A percentile compares a stretch with the other conserved stretches of the same genome.
These are phyloP conservation scores for Bolboschoenoplectus hybrid DNA, from an alignment of 202 grass and related monocot species.

Conservation along the genomic window DNA sequence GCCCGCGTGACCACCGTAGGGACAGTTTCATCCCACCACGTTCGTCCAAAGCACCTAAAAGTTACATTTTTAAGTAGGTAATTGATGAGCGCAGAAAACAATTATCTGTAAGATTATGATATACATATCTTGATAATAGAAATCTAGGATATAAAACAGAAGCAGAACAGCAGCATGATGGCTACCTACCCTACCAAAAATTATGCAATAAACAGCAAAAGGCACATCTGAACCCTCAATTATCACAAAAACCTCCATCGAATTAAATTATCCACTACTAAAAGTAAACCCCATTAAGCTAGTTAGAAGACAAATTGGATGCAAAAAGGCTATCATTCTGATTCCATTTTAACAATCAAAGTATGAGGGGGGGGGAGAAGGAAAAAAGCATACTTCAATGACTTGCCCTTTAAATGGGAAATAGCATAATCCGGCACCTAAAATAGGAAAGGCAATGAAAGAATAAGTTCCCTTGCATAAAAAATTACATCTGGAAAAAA, in stretches of 20 bases:
- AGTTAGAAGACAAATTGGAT: background rate
- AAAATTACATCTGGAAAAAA: slow-evolving; percentile 16
- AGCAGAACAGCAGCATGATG: background rate
- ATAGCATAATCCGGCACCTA: slow-evolving; percentile 88
- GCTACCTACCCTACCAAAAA: background rate
- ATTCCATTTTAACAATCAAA: background rate
- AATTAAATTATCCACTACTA: background rate
- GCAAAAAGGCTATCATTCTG: background rate
- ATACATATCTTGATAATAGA: background rate
- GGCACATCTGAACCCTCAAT: background rate
- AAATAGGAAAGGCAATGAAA: background rate
- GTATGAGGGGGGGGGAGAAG: background rate
- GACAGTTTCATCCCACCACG: slow-evolving; percentile 96
- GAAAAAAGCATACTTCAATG: slow-evolving; percentile 53
- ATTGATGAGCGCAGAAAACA: background rate
- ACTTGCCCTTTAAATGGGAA: slow-evolving; percentile 70
- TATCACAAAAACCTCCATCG: background rate
- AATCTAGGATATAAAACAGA: background rate
- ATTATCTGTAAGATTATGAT: background rate
- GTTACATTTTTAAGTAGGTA: background rate
- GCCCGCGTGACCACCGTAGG: slow-evolving; percentile 84
- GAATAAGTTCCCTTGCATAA: background rate
- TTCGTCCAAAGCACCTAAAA: slow-evolving; percentile 78
- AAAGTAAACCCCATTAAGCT: background rate
- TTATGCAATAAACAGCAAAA: background rate